A percentile compares a stretch with the other conserved stretches of the same genome.
These are phyloP conservation scores for Trichoderma semiorbis DNA, from an alignment of 2,329 filamentous ascomycete genomes.

Conservation along the genomic window DNA sequence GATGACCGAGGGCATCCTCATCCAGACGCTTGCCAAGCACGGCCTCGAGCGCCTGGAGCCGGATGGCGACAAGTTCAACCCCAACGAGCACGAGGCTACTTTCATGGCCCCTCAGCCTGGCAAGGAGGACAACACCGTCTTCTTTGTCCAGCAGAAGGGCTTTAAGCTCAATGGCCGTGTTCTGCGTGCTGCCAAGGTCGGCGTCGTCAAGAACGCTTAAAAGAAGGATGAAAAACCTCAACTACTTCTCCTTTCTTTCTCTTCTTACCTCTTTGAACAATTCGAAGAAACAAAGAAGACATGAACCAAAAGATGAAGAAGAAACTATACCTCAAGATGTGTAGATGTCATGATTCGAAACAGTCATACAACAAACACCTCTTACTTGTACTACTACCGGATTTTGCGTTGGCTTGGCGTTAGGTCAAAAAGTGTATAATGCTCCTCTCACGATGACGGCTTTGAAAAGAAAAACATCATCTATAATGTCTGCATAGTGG, in stretches of 20 bases:
- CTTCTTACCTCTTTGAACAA: background rate
- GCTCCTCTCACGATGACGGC: constrained; percentile 44
- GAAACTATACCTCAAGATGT: background rate
- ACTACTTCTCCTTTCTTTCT: background rate
- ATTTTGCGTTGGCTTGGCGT: constrained; percentile 32
- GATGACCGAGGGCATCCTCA: constrained; percentile 90
- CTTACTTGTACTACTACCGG: constrained; percentile 36
- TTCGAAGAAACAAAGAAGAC: background rate
- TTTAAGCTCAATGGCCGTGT: constrained; percentile 90
- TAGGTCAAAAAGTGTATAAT: constrained; percentile 40
- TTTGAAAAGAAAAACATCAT: constrained; percentile 17
- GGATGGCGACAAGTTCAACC: constrained; percentile 83
- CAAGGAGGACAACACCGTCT: constrained; percentile 87
- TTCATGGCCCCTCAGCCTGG: constrained; percentile 86
- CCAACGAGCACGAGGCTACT: constrained; percentile 92
- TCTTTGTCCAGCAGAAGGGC: constrained; percentile 92
- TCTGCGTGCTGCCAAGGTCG: constrained; percentile 89
- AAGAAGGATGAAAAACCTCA: background rate
- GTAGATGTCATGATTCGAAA: background rate
- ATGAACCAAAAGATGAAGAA: constrained; percentile 15
- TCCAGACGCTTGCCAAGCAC: constrained; percentile 88
- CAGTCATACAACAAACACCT: constrained; percentile 15
- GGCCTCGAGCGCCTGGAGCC: constrained; percentile 88
- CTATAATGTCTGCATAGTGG: constrained; percentile 27
- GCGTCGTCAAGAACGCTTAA: constrained; percentile 81